phyloP scores from a whole-genome alignment of 192 early-diverging fungal species.

The Gryganskiella cystojenkinii region DNA sequence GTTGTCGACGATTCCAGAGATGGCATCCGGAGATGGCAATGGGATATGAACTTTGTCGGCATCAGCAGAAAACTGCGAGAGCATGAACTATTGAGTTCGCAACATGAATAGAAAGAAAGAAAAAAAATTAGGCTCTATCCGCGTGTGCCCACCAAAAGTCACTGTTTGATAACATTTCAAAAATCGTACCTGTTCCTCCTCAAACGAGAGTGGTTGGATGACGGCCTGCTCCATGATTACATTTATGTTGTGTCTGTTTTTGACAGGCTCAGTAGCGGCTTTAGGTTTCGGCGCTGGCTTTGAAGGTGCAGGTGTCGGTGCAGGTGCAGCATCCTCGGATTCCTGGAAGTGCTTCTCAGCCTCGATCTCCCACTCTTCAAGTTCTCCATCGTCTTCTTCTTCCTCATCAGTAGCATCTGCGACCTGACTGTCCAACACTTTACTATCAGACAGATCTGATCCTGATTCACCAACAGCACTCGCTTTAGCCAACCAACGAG shows the following conservation, averaged over 20 bases:
- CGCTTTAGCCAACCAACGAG: no score
- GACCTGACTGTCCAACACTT: no score
- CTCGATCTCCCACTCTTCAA: constrained; percentile 52
- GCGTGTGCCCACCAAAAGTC: neutral
- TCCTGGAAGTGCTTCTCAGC: constrained; percentile 49
- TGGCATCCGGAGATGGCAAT: constrained; percentile 31
- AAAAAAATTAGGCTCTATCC: neutral
- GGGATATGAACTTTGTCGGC: constrained; percentile 41
- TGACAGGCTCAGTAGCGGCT: constrained; percentile 2
- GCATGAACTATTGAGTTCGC: constrained; percentile 20
- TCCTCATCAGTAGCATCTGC: neutral
- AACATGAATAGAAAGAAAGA: neutral
- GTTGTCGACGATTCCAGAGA: constrained; percentile 45
- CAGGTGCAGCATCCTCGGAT: constrained; percentile 34
- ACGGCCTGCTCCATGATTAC: constrained; percentile 44
- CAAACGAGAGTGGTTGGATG: constrained; percentile 41
- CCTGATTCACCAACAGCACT: no score
- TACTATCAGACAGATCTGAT: no score
- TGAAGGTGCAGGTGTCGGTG: constrained; percentile 32
- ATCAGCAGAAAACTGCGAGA: constrained; percentile 33
- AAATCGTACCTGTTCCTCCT: constrained; percentile 39
- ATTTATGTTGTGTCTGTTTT: constrained; percentile 41
- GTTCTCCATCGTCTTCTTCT: constrained; percentile 25
- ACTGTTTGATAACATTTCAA: neutral
- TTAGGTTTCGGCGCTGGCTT: constrained; percentile 10